phyloP scores from a whole-genome alignment of 345 rosid genomes.

The Crucihimalaya himalaica region DNA sequence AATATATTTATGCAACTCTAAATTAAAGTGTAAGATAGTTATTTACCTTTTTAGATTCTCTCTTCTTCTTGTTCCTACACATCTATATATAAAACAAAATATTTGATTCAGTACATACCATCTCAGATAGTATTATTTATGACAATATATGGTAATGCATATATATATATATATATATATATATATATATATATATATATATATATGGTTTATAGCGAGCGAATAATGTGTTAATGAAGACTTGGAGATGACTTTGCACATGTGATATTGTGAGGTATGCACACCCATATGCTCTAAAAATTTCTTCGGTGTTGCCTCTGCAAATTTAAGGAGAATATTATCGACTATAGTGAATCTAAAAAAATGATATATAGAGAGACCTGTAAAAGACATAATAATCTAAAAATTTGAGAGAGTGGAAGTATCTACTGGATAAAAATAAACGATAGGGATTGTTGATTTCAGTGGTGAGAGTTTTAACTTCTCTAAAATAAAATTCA shows the following conservation, averaged over 20 bases:
- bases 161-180: too few relatives aligned
- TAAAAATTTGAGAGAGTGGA: too few relatives aligned
- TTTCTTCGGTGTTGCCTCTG: not conserved
- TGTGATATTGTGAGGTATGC: not conserved
- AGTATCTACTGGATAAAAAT: too few relatives aligned
- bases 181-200: too few relatives aligned
- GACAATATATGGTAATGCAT: not conserved
- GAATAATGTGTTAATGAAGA: not conserved
- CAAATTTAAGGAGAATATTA: not conserved
- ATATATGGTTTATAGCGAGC: too few relatives aligned
- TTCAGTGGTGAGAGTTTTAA: not conserved
- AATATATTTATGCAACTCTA: not conserved
- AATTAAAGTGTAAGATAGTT: not conserved
- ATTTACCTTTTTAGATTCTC: conserved; percentile 14
- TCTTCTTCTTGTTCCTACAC: conserved; percentile 18
- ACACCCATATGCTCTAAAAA: not conserved
- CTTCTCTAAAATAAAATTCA: not conserved
- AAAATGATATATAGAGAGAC: not conserved
- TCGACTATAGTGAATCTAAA: not conserved
- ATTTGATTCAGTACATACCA: not conserved
- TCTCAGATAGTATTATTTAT: not conserved
- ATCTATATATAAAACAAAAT: conserved; percentile 8
- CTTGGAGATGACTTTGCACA: not conserved
- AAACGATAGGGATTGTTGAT: too few relatives aligned
- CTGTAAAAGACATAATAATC: not conserved